Conservation (phyloP, 371 early-diverging fungal species). For the Smittium mucronatum region DNA sequence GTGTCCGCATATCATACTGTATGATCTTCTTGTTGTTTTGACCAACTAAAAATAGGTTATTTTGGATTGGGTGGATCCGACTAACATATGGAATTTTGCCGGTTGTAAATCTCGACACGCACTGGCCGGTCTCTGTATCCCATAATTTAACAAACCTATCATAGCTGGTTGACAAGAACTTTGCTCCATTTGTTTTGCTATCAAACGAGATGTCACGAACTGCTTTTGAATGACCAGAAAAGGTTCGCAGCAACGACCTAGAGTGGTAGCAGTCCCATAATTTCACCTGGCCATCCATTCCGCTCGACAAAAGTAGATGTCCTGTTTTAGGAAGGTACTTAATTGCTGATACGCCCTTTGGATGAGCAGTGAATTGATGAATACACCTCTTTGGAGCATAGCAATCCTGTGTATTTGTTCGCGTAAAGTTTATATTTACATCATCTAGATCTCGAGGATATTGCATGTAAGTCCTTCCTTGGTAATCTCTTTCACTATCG, state of each 20-base stretch:
- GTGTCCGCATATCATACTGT: slow-evolving; percentile 69
- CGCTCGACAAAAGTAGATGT: slow-evolving; percentile 76
- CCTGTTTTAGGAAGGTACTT: slow-evolving; percentile 80
- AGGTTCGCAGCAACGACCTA: slow-evolving; percentile 68
- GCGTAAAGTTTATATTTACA: slow-evolving; percentile 49
- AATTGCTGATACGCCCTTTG: slow-evolving; percentile 81
- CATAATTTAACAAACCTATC: slow-evolving; percentile 87
- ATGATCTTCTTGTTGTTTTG: slow-evolving; percentile 86
- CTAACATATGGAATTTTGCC: slow-evolving; percentile 78
- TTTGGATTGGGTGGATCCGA: slow-evolving; percentile 75
- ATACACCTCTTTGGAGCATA: slow-evolving; percentile 73
- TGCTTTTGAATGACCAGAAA: slow-evolving; percentile 80
- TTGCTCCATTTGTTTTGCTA: slow-evolving; percentile 51
- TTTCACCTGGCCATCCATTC: slow-evolving; percentile 90
- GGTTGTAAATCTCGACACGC: slow-evolving; percentile 61
- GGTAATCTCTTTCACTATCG: slow-evolving; percentile 68
- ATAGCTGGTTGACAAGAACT: slow-evolving; percentile 79
- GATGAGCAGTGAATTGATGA: slow-evolving; percentile 89
- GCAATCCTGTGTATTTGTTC: slow-evolving; percentile 64
- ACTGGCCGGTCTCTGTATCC: slow-evolving; percentile 95
- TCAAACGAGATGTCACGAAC: slow-evolving; percentile 86
- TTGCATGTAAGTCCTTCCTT: slow-evolving; percentile 89
- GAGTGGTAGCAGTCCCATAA: slow-evolving; percentile 91
- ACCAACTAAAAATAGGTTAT: slow-evolving; percentile 83
- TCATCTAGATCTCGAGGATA: slow-evolving; percentile 67